phyloP scores from a whole-genome alignment of 2,329 filamentous ascomycete species.

The Calonectria pseudoturangicola region DNA sequence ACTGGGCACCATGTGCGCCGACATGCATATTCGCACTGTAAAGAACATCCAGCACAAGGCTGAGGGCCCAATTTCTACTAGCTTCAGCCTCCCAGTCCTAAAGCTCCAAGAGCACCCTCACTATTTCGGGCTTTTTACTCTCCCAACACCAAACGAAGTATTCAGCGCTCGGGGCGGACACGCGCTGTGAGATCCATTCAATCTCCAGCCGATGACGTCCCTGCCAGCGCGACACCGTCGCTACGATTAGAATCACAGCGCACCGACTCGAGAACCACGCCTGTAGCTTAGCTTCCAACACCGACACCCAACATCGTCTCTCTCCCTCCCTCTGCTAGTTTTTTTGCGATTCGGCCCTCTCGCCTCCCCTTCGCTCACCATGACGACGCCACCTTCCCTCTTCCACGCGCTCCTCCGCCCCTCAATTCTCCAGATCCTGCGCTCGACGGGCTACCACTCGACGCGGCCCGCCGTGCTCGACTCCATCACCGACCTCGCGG shows the following conservation, averaged over 20 bases:
- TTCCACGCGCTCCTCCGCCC: slow-evolving; percentile 89
- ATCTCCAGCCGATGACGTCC: slow-evolving; percentile 57
- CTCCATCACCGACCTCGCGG: slow-evolving; percentile 89
- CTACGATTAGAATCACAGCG: slow-evolving; percentile 45
- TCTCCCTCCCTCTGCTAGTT: not conserved
- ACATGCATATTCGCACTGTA: slow-evolving; percentile 7
- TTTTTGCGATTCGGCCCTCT: not conserved
- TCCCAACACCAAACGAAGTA: slow-evolving; percentile 14
- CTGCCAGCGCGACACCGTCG: slow-evolving; percentile 53
- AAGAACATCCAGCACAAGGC: not conserved
- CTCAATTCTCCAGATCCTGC: slow-evolving; percentile 91
- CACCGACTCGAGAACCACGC: slow-evolving; percentile 20
- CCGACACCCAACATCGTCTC: not conserved
- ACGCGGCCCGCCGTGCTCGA: slow-evolving; percentile 89
- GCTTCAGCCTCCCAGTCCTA: slow-evolving; percentile 1
- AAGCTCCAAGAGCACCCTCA: slow-evolving; percentile 20
- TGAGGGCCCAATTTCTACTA: slow-evolving; percentile 23
- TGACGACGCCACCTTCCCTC: slow-evolving; percentile 69
- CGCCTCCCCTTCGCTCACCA: slow-evolving; percentile 51
- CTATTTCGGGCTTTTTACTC: slow-evolving; percentile 10
- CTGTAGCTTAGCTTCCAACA: slow-evolving; percentile 11
- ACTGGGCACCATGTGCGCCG: not conserved
- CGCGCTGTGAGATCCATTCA: slow-evolving; percentile 53
- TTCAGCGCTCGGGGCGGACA: slow-evolving; percentile 51
- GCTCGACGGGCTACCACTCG: slow-evolving; percentile 91